Base-by-base conservation (phyloP, 495 filamentous ascomycete species). In the Viridothelium virens region DNA sequence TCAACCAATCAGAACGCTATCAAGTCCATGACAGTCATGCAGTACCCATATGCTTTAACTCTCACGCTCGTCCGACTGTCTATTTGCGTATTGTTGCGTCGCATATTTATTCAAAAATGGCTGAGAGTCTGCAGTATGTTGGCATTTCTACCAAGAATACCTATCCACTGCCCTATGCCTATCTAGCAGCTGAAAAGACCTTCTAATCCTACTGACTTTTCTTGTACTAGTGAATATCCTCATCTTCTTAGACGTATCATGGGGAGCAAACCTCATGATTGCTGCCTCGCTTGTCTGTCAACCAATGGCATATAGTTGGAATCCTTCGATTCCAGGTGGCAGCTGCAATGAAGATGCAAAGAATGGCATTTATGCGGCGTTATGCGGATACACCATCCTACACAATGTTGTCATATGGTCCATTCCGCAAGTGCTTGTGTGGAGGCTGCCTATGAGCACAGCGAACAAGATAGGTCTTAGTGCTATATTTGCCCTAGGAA, bases 351-450 rank as follows among this genome's bases (percentile, higher is more conserved):
- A 53, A 53, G 48, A 14, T 16, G 18, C 18, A n/a, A 53, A 53
- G n/a, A 53, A 53, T 53, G 18, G 5, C 11, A 25, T 14, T 11
- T 53, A 53, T 18, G 48, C 48, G 10, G 48, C 48, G 9, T n/a
- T 53, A 5, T 9, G 11, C 18, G n/a, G 5, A n/a, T 16, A 16
- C 16, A 25, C 5, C 16, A 18, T 53, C 16, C 5, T 14, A 14
- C 5, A 16, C 18, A n/a, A 53, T 53, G 18, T 53, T 53, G 11
- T 53, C 12, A 18, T 53, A 53, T 53, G 48, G 48, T 53, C n/a
- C 11, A 53, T 53, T 53, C 48, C 48, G 12, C 48, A 53, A 53
- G 48, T 25, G 12, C 48, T 53, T 53, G 48, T 53, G n/a, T 53
- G 48, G 48, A 53, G 18, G n/a, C 48, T 53, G 11, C 48, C 1